Conservation (phyloP, 768 basidiomycete species). For the Naganishia friedmannii region DNA sequence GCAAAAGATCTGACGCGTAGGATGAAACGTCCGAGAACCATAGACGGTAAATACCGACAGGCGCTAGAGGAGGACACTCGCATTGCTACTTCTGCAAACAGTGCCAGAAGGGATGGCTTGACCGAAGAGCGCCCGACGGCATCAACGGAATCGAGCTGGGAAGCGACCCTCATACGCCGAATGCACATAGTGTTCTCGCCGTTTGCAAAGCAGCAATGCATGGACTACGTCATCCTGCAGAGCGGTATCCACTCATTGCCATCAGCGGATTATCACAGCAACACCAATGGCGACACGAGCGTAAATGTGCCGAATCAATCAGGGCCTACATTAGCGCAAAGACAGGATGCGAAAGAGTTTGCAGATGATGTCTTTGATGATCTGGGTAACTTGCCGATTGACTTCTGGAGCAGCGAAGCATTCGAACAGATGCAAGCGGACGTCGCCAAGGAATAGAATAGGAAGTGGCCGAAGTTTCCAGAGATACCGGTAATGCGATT, state of each 20-base stretch:
- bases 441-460: background rate
- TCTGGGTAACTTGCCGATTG: slow-evolving; percentile 37
- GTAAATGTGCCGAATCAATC: background rate
- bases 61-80: slow-evolving; percentile 52
- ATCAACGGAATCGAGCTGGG: slow-evolving; percentile 30
- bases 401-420: slow-evolving; percentile 35
- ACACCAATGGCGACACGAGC: background rate
- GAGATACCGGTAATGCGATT: too few relatives aligned
- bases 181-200: slow-evolving; percentile 76
- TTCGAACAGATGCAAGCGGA: slow-evolving; percentile 22
- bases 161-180: slow-evolving; percentile 62
- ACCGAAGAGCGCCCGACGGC: slow-evolving; percentile 1
- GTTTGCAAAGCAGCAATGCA: slow-evolving; percentile 59
- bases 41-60: slow-evolving; percentile 11
- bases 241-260: slow-evolving; percentile 58
- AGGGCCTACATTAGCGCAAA: background rate
- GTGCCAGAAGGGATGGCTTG: background rate
- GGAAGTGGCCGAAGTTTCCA: too few relatives aligned
- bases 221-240: slow-evolving; percentile 72
- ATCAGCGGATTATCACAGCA: background rate
- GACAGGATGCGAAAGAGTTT: slow-evolving; percentile 18
- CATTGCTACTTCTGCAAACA: background rate
- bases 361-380: slow-evolving; percentile 39
- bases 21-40: slow-evolving; percentile 17
- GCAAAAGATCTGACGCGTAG: slow-evolving; percentile 36